These are phyloP conservation scores for Cetraspora pellucida DNA, from an alignment of 192 early-diverging fungal species.

Conservation along the genomic window DNA sequence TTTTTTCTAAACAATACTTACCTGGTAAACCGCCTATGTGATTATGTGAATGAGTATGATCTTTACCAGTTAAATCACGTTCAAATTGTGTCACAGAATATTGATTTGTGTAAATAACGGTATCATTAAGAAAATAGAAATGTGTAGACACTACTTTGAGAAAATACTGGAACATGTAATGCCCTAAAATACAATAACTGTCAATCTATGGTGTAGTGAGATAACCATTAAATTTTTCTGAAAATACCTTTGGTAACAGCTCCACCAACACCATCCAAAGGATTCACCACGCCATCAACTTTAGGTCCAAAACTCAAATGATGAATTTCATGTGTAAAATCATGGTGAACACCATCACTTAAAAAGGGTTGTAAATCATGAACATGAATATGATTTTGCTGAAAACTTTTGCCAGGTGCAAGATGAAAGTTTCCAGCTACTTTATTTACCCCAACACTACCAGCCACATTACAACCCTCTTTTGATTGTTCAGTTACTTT, in stretches of 20 bases:
- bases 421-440: slow-evolving; percentile 93
- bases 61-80: slow-evolving; percentile 50
- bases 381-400: slow-evolving; percentile 70
- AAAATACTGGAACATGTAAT: slow-evolving; percentile 85
- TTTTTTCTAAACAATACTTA: slow-evolving; percentile 17
- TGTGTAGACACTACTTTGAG: slow-evolving; percentile 92
- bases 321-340: slow-evolving; percentile 84
- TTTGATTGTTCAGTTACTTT: slow-evolving; percentile 75
- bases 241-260: slow-evolving; percentile 69
- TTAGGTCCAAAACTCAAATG: slow-evolving; percentile 77
- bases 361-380: slow-evolving; percentile 75
- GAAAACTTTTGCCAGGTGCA: slow-evolving; percentile 83
- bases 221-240: not conserved
- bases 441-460: slow-evolving; percentile 84
- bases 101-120: slow-evolving; percentile 84
- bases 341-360: slow-evolving; percentile 59
- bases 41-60: slow-evolving; percentile 27
- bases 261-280: slow-evolving; percentile 54
- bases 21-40: slow-evolving; percentile 40
- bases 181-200: not conserved
- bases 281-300: slow-evolving; percentile 58
- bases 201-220: not conserved
- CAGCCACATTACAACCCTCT: slow-evolving; percentile 89
- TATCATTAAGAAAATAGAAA: slow-evolving; percentile 68
- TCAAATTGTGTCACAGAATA: slow-evolving; percentile 92